Conservation (phyloP, 78 protist genomes). For the Emiliania huxleyi region DNA sequence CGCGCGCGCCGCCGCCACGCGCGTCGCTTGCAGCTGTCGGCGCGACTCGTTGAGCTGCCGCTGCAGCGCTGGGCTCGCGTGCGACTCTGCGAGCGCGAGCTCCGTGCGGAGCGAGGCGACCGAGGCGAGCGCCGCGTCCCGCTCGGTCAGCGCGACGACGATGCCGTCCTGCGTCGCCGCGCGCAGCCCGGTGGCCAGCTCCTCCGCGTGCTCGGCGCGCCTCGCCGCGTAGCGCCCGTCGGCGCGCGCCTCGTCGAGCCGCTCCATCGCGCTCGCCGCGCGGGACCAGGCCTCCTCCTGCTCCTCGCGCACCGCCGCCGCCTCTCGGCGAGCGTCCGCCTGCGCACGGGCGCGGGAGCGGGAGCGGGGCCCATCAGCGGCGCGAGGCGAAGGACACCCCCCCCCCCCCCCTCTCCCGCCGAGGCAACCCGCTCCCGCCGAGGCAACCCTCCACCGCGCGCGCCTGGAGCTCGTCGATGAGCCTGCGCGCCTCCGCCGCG, state of each 20-base stretch:
- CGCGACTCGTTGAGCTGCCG: not conserved
- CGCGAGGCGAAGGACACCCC: no score
- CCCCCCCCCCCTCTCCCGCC: no score
- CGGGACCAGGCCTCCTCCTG: not conserved
- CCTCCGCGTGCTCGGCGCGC: not conserved
- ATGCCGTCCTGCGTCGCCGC: not conserved
- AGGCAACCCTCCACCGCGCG: no score
- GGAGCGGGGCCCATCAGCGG: no score
- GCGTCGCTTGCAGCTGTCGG: not conserved
- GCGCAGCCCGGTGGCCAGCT: not conserved
- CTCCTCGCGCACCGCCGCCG: not conserved
- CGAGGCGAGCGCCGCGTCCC: not conserved
- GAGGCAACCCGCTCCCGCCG: no score
- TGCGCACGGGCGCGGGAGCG: not conserved
- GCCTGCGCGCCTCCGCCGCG: not conserved
- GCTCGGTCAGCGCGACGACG: not conserved
- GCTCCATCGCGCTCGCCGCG: not conserved
- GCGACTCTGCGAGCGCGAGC: not conserved
- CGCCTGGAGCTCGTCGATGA: not conserved
- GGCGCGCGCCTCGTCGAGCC: not conserved
- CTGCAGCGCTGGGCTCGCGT: not conserved
- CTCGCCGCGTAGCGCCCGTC: not conserved
- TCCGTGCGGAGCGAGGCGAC: not conserved
- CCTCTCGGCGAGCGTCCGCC: not conserved
- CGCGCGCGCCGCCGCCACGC: not conserved